Base-by-base conservation (phyloP, 2,329 filamentous ascomycete species). In the Penicillium sp. region DNA sequence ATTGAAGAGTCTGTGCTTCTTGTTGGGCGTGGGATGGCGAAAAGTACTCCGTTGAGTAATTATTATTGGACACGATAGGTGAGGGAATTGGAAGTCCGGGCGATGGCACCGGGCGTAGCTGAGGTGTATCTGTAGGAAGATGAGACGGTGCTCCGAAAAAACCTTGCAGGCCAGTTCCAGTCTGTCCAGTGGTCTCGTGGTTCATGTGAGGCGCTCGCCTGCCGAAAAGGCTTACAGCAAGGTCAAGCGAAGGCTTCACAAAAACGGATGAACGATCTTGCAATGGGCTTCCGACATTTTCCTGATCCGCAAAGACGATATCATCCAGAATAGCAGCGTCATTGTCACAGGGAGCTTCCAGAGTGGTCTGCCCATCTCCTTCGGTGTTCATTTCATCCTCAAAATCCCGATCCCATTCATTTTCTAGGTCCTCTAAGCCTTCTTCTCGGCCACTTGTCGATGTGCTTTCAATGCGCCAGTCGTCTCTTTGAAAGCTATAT, bases 381-480 rank as follows among this genome's bases (percentile, higher is more conserved):
- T 52, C 56, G 18, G 51, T 28, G 45, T 54, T 45, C 10, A 58
- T 58, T 2, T 64, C 62, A 21, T 63, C 64, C 34, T 66, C 64
- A 39, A 69, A 56, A 29, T 61, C 63, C 51, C 60, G 53, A 26
- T 60, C 58, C 60, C 62, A 64, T 21, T 59, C 69, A 50, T 59
- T 55, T 34, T 63, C 61, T 67, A 63, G 69, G 33, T 67, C 69
- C 56, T 36, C 56, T 39, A 42, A 60, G 13, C 41, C 52, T 38
- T 56, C 79, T 79, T 64, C 87, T 82, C 2, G 47, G 0, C 89
- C 88, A 47, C 86, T 92, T 7, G 84, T 85, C 1, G 88, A 87
- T 51, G 84, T 81, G 64, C 86, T 88, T 21, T 80, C 79, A 63
- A 92, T 88, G 57, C 82, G 85, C 93, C 93, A 96, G 26, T 83